Percentiles rank a stretch among this genome's conserved stretches.
phyloP scores from a whole-genome alignment of 805 yeast genomes.

The Saccharomycopsis sp. region DNA sequence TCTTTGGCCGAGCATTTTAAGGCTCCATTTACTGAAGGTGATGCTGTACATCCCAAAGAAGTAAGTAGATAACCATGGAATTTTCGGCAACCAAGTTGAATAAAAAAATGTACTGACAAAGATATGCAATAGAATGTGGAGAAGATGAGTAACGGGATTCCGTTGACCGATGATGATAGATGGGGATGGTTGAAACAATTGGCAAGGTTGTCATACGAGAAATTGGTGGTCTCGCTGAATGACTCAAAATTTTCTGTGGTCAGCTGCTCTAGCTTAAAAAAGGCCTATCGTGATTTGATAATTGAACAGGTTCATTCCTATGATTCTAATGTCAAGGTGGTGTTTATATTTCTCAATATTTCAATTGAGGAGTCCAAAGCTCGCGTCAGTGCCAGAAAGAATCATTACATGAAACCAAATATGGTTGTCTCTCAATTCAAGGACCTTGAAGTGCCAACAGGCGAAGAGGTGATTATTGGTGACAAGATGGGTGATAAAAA shows the following conservation, averaged over 20 bases:
- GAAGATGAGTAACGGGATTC: constrained; percentile 78
- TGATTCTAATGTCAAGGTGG: constrained; percentile 33
- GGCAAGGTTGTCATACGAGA: constrained; percentile 34
- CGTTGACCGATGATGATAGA: constrained; percentile 84
- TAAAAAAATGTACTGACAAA: not conserved
- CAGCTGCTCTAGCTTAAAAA: constrained; percentile 82
- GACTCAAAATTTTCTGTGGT: constrained; percentile 38
- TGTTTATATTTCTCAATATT: constrained; percentile 64
- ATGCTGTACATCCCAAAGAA: constrained; percentile 60
- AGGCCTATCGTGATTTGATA: constrained; percentile 60
- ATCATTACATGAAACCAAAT: constrained; percentile 81
- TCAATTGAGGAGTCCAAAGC: constrained; percentile 50
- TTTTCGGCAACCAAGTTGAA: not conserved
- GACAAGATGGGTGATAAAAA: not conserved
- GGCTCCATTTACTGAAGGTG: constrained; percentile 78
- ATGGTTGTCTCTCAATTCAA: constrained; percentile 79
- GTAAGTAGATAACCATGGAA: constrained; percentile 20
- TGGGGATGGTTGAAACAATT: constrained; percentile 79
- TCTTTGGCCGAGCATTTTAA: constrained; percentile 38
- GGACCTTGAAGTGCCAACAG: constrained; percentile 64
- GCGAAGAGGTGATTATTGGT: constrained; percentile 25
- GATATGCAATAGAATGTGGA: constrained; percentile 46
- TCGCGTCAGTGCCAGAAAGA: constrained; percentile 58
- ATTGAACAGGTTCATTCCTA: constrained; percentile 29
- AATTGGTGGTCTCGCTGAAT: not conserved